A percentile compares a stretch with the other conserved stretches of the same genome.
These are phyloP conservation scores for Rachicladosporium sp. DNA, from an alignment of 2,329 filamentous ascomycete species.

Conservation along the genomic window DNA sequence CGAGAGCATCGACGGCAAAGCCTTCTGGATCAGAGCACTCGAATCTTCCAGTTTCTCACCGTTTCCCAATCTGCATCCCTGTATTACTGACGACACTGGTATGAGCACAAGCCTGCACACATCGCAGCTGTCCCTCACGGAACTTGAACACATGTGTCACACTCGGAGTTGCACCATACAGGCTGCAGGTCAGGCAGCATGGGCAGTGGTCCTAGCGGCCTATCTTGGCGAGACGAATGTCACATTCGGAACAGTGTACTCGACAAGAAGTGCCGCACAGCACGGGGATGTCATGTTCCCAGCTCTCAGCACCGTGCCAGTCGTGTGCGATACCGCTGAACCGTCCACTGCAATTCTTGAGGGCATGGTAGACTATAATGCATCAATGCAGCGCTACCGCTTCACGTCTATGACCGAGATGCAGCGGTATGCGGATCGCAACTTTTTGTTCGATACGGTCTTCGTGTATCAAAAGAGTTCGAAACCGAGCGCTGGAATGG, in stretches of 20 bases:
- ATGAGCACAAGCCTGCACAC: constrained; percentile 25
- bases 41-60: constrained; percentile 37
- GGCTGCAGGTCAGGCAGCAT: constrained; percentile 62
- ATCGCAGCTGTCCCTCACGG: constrained; percentile 29
- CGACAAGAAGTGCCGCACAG: constrained; percentile 54
- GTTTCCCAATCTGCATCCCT: constrained; percentile 67
- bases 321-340: constrained; percentile 44
- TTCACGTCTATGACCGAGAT: constrained; percentile 59
- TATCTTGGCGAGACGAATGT: constrained; percentile 66
- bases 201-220: constrained; percentile 60
- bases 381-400: constrained; percentile 54
- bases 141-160: constrained; percentile 46
- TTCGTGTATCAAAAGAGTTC: constrained; percentile 64
- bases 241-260: constrained; percentile 69
- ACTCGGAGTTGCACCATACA: constrained; percentile 58
- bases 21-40: constrained; percentile 7
- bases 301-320: constrained; percentile 69
- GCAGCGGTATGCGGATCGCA: constrained; percentile 51
- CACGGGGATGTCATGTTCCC: constrained; percentile 56
- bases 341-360: constrained; percentile 47
- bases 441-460: constrained; percentile 69
- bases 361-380: constrained; percentile 54
- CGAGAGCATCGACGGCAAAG: constrained; percentile 20
- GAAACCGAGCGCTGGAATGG: constrained; percentile 5
- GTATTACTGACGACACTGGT: constrained; percentile 28